Percentiles rank a stretch among this genome's conserved stretches.
These are phyloP conservation scores for Leccinum insolens DNA, from an alignment of 1,284 basidiomycete genomes.

Conservation along the genomic window DNA sequence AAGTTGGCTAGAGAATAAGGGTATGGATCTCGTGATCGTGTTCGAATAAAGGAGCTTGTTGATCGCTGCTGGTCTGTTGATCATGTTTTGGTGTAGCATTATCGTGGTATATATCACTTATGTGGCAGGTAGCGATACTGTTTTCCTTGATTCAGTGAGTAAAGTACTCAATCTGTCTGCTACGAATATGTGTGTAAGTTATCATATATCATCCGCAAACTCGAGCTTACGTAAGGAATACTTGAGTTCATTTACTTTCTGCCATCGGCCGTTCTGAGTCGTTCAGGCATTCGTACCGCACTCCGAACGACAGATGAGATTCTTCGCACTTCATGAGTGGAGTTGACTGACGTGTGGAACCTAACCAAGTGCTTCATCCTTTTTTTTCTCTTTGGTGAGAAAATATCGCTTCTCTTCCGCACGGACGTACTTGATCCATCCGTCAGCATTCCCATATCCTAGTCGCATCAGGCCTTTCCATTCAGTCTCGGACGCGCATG, in stretches of 20 bases:
- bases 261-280: neutral
- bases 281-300: neutral
- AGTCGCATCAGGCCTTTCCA: neutral
- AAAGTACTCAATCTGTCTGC: neutral
- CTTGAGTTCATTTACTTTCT: neutral
- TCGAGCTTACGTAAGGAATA: neutral
- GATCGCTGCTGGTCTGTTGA: neutral
- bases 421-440: neutral
- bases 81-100: neutral
- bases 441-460: neutral
- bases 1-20: conserved; percentile 36
- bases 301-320: neutral
- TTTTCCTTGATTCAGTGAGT: neutral
- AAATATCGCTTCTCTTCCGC: neutral
- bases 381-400: conserved; percentile 3
- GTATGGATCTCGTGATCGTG: conserved; percentile 25
- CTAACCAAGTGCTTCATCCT: neutral
- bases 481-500: neutral
- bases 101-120: neutral
- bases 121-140: neutral
- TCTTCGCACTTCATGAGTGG: neutral
- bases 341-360: neutral
- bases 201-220: too few relatives aligned
- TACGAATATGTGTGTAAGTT: too few relatives aligned
- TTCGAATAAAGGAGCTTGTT: conserved; percentile 20